Base-by-base conservation (phyloP, 2,329 filamentous ascomycete species). In the Apiospora kogelbergensis region DNA sequence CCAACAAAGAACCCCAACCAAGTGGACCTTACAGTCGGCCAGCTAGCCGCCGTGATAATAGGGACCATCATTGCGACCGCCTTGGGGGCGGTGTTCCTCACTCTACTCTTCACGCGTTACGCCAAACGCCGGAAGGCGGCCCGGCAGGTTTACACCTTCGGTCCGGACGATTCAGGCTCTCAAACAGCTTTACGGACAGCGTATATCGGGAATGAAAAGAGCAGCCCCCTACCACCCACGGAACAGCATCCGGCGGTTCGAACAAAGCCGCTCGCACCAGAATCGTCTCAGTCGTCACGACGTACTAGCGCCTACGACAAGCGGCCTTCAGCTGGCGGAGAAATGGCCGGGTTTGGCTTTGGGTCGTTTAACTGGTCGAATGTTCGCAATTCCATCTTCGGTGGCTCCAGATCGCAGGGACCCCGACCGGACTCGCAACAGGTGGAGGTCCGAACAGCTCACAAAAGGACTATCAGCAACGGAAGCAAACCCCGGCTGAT, bases 1-100 rank as follows among this genome's bases (percentile, higher is more conserved):
- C 26, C 26, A 2, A 22, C 17, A 11, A 60, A n/a, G 30, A 26
- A 37, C 10, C 53, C 53, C 0, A 37, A 60, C 17, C 10, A 37
- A 30, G 53, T 60, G 30, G 53, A 37, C 53, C 53, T 70, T n/a
- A 68, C 68, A 20, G 60, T 60, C 1, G 41, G 66, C 33, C 68
- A 70, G 26, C 53, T 70, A 10, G 68, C 63, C 17, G 68, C 66
- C 2, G 65, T 68, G 2, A 42, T 70, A 2, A 30, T 70, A 40
- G 68, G 68, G 44, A 70, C 68, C 2, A 67, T 70, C 15, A 48
- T 70, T 3, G 68, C 66, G 26, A 65, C 68, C 7, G 68, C 63
- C 1, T 46, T 68, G 3, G 26, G 65, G 7, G 65, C 68, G 7
- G 44, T 70, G 37, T 15, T 68, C 11, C 37, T 70, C 4, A 67